Evolutionary conservation across 495 filamentous ascomycete species (phyloP).

Genomic region (Neurospora discreta): DNA sequence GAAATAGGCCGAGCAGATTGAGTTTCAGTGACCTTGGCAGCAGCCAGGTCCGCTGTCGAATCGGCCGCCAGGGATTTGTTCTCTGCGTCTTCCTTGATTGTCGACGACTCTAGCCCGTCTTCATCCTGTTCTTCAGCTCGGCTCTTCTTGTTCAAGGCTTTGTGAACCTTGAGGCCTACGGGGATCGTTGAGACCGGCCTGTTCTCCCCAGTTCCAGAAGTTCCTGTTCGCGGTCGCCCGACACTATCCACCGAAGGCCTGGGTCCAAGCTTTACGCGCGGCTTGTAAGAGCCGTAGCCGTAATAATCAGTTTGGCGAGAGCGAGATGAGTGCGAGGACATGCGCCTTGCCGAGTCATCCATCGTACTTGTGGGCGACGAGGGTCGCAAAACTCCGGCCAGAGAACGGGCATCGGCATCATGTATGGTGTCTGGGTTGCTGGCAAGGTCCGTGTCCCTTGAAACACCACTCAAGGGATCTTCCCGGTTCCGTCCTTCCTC

Average conservation of each 20-base stretch:
- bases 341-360: slow-evolving; percentile 27
- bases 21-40: slow-evolving; percentile 7
- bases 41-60: slow-evolving; percentile 11
- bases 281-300: slow-evolving; percentile 45
- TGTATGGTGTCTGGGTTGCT: slow-evolving; percentile 26
- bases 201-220: slow-evolving; percentile 37
- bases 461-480: slow-evolving; percentile 9
- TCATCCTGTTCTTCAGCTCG: slow-evolving; percentile 24
- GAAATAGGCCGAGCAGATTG: slow-evolving; percentile 26
- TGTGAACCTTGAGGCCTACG: slow-evolving; percentile 37
- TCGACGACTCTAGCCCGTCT: slow-evolving; percentile 11
- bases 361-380: slow-evolving; percentile 28
- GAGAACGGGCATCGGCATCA: slow-evolving; percentile 32
- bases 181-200: slow-evolving; percentile 64
- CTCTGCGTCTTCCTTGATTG: slow-evolving; percentile 18
- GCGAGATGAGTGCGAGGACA: slow-evolving; percentile 57
- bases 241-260: slow-evolving; percentile 62
- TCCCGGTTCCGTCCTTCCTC: slow-evolving; percentile 19
- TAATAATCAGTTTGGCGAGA: slow-evolving; percentile 44
- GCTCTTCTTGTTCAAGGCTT: slow-evolving; percentile 30
- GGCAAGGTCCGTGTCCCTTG: slow-evolving; percentile 25
- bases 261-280: slow-evolving; percentile 75
- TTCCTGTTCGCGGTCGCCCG: slow-evolving; percentile 49
- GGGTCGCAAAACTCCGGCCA: slow-evolving; percentile 26
- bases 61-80: slow-evolving; percentile 2